phyloP scores from a whole-genome alignment of 2,329 filamentous ascomycete species.

The Aspergillus puulaauensis region DNA sequence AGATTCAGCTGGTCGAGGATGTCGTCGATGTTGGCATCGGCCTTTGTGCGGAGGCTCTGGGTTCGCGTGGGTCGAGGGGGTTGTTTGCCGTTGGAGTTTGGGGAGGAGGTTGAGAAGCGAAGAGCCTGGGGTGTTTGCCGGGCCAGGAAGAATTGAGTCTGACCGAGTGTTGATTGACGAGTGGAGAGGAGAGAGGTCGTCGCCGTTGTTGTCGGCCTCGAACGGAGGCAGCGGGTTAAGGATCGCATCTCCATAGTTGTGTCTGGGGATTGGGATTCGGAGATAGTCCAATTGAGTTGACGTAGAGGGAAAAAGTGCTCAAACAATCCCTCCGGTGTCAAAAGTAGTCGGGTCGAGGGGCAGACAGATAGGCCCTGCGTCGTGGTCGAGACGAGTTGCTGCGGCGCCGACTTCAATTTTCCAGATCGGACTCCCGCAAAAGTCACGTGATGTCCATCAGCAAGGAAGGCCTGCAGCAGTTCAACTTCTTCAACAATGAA shows the following conservation, averaged over 20 bases:
- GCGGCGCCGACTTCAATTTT: conserved; percentile 9
- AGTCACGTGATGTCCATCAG: conserved; percentile 14
- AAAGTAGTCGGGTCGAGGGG: neutral
- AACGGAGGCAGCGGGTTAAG: conserved; percentile 32
- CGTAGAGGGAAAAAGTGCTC: neutral
- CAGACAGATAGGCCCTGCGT: neutral
- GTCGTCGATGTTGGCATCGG: conserved; percentile 28
- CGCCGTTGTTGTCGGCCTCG: conserved; percentile 24
- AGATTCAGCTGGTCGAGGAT: conserved; percentile 36
- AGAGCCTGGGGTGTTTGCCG: conserved; percentile 12
- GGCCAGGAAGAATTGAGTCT: conserved; percentile 15
- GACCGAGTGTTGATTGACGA: conserved; percentile 12
- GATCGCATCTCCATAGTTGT: conserved; percentile 33
- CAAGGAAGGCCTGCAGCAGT: neutral
- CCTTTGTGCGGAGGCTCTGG: neutral
- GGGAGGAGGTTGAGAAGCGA: conserved; percentile 23
- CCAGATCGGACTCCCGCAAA: conserved; percentile 12
- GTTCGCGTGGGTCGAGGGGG: neutral
- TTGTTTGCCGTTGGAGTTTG: conserved; percentile 7
- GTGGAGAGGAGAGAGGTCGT: conserved; percentile 24
- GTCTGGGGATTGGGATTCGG: neutral
- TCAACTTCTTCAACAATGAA: neutral
- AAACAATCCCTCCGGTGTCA: neutral
- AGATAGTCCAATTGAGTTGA: neutral
- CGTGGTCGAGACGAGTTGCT: neutral